Percentiles rank a stretch among this genome's conserved stretches.
Evolutionary conservation across 768 basidiomycete species (phyloP).

Genomic region (Termitomyces sp.): DNA sequence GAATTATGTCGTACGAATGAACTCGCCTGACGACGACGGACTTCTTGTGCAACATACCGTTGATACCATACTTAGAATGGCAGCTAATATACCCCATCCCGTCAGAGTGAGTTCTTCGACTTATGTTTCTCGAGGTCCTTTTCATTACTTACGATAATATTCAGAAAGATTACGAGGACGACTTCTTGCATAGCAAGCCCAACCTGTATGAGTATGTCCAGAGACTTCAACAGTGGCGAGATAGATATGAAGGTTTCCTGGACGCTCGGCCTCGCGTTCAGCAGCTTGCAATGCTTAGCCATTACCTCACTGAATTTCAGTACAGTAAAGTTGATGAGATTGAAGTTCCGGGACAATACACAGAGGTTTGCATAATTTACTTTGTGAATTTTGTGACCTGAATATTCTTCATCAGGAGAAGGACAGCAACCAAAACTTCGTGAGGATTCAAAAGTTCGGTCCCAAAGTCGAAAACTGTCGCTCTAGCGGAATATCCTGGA

Average conservation of each 20-base stretch:
- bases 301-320: constrained; percentile 96
- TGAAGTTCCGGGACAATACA: constrained; percentile 98
- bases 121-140: background rate
- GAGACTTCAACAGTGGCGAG: constrained; percentile 88
- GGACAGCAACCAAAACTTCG: constrained; percentile 87
- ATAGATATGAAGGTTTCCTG: constrained; percentile 79
- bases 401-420: constrained; percentile 60
- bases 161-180: constrained; percentile 86
- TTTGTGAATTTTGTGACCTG: background rate
- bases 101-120: constrained; percentile 41
- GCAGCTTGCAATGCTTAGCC: constrained; percentile 79
- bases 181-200: constrained; percentile 78
- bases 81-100: constrained; percentile 47
- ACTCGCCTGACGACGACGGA: constrained; percentile 63
- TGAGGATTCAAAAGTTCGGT: constrained; percentile 85
- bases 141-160: background rate
- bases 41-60: constrained; percentile 49
- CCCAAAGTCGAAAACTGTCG: constrained; percentile 89
- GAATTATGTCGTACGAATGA: constrained; percentile 69
- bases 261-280: constrained; percentile 81
- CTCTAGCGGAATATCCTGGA: constrained; percentile 80
- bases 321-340: constrained; percentile 97
- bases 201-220: constrained; percentile 83
- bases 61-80: constrained; percentile 53
- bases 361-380: constrained; percentile 56